Evolutionary conservation across 2,329 filamentous ascomycete genomes (phyloP), one percentile per base, ranked within the genome.

Genomic region (Penicillium sp.): DNA sequence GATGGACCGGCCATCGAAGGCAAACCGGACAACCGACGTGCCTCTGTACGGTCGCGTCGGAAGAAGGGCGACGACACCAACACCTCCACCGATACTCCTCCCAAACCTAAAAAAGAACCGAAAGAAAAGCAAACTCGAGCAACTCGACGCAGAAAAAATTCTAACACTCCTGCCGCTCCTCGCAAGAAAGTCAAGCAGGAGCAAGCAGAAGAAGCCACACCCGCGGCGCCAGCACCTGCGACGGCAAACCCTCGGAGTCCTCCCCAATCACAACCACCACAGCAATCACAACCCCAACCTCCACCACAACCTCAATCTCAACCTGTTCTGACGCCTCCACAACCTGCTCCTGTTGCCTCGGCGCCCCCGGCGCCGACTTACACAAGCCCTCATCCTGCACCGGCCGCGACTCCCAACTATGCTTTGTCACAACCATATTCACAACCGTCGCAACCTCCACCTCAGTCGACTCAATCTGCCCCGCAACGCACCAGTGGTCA

Each of bases 401-500:
- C 80, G 19, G 39, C 19, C 39, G 22, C 53, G 41, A 27, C 48
- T 43, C 51, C 49, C 63, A 82, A 86, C 48, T 72, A 86, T 31
- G 86, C 86, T 60, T 21, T 35, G 60, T 71, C 76, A 19, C 64
- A 65, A 22, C 74, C 75, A 45, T 80, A 75, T 57, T 79, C 73
- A 39, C 79, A 75, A 56, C 73, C 72, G 51, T 22, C 73, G 35
- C 79, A 76, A 55, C 73, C 72, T 52, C 70, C 73, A 37, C 77
- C 78, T 13, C 76, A 79, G 49, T 79, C 79, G 58, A 78, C 80
- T 52, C 75, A 54, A 60, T 58, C 77, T 50, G 67, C 65, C 13
- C 65, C 73, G 9, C 77, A 80, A 48, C 80, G 88, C 49, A 87
- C 88, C 14, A 90, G 89, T 68, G 89, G 91, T 44, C 90, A 91